phyloP scores from a whole-genome alignment of 441 rosid species.

The Pelargonium myrrhifolium region DNA sequence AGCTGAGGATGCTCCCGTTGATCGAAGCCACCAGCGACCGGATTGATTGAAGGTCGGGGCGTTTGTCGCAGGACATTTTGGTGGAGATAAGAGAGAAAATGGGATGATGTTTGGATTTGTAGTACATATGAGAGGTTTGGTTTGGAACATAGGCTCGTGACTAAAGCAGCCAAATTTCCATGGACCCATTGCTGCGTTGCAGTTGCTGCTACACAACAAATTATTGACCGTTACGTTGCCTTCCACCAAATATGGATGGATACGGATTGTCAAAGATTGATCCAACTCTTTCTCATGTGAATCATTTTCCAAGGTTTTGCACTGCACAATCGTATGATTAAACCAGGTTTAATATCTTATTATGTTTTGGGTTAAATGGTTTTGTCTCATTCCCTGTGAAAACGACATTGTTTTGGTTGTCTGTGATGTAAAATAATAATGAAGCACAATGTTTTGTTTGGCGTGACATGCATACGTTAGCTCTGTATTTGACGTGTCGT shows the following conservation, averaged over 20 bases:
- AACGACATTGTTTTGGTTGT: too few species aligned
- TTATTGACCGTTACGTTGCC: background rate
- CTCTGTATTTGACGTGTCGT: too few species aligned
- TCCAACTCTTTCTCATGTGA: too few species aligned
- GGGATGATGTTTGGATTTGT: background rate
- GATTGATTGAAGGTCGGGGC: slow-evolving; percentile 37
- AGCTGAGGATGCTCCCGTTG: slow-evolving; percentile 33
- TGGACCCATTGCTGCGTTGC: background rate
- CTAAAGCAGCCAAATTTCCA: background rate
- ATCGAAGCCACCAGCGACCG: slow-evolving; percentile 34
- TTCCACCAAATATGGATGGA: background rate
- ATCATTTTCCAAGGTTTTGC: too few species aligned
- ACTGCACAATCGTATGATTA: too few species aligned
- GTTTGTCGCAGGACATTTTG: slow-evolving; percentile 11
- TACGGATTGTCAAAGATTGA: too few species aligned
- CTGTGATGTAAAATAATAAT: too few species aligned
- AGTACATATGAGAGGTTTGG: background rate
- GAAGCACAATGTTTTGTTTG: too few species aligned
- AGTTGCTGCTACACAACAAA: background rate
- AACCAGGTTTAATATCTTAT: too few species aligned
- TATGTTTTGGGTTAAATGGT: too few species aligned
- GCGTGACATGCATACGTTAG: too few species aligned
- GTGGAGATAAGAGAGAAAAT: background rate
- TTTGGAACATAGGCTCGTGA: background rate
- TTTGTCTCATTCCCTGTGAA: too few species aligned